A percentile compares a stretch with the other conserved stretches of the same genome.
These are phyloP conservation scores for Flaveria brownii DNA, from an alignment of 129 eudicot species.

Conservation along the genomic window DNA sequence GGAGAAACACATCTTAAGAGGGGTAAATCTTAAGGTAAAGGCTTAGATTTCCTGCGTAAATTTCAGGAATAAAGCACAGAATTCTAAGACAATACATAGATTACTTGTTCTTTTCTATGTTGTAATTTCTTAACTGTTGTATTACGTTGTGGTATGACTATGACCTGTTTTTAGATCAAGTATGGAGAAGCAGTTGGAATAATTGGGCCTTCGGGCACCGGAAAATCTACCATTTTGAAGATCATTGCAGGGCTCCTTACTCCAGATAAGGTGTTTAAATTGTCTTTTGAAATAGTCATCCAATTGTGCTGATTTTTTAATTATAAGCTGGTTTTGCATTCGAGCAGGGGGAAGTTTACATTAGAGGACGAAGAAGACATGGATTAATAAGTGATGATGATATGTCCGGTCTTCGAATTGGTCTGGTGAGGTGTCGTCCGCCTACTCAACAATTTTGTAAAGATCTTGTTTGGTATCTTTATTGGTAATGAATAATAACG, in stretches of 20 bases:
- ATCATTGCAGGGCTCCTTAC: constrained; percentile 87
- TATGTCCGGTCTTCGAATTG: constrained; percentile 77
- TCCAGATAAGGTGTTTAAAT: constrained; percentile 66
- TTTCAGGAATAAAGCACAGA: background rate
- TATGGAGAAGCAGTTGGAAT: constrained; percentile 89
- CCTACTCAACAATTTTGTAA: background rate
- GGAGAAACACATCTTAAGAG: constrained; percentile 72
- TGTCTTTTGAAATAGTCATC: constrained; percentile 13
- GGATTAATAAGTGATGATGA: constrained; percentile 85
- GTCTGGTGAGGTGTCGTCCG: constrained; percentile 52
- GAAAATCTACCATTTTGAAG: constrained; percentile 77
- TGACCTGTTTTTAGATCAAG: constrained; percentile 46
- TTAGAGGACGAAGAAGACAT: constrained; percentile 58
- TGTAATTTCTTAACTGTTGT: background rate
- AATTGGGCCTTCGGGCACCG: constrained; percentile 89
- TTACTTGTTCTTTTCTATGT: background rate
- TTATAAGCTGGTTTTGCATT: constrained; percentile 20
- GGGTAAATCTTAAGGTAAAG: constrained; percentile 72
- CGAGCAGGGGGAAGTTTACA: constrained; percentile 72
- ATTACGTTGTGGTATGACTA: background rate
- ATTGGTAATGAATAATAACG: background rate
- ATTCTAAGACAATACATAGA: background rate
- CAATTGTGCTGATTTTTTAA: background rate
- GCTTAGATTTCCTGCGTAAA: background rate
- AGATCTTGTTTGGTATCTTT: background rate